Base-by-base conservation (phyloP, 441 rosid species). In the Croton laevigatus region DNA sequence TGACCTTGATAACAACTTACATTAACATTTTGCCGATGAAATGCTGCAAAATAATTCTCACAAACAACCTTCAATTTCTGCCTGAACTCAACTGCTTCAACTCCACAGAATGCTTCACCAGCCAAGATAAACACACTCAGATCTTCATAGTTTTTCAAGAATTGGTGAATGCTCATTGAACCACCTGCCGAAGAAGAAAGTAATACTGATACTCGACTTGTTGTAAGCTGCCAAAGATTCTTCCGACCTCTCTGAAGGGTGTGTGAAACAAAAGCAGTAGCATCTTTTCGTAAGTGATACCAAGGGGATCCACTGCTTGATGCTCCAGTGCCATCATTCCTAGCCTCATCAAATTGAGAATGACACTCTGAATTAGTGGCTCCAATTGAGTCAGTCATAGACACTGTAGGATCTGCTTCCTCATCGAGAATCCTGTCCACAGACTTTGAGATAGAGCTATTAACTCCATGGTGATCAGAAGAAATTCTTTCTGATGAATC, bases 181-280 rank as follows among this genome's bases (percentile, higher is more conserved):
- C 88, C 81, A 83, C 81, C 87, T 73, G 90, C 91, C 72, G 91
- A 79, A 65, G 97, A 87, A 80, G 97, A 96, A 79, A 96, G 97
- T 84, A 96, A 81, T 62, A 93, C 99, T 53, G 96, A 90, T 62
- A 91, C 80, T 67, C 97, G 88, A 82, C 97, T 96, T 68, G 97
- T 90, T 44, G 88, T 91, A 73, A 96, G 99, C 70, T 93, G 98
- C 99, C 99, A 96, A 74, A 96, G 94, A 86, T 93, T 91, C 82
- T 83, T 91, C 27, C 97, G 79, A 67, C 99, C 99, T 81, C 94
- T 86, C 73, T 80, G 91, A 81, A 96, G 97, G 52, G 94, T 90
- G 73, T 89, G 91, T 68, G 99, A 90, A 73, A 96, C 97, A 80
- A 83, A 88, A 65, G 81, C 79, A 59, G 92, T 91, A 58, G 94